Evolutionary conservation across 371 early-diverging fungal species (phyloP).

Genomic region (Mortierella sp.): DNA sequence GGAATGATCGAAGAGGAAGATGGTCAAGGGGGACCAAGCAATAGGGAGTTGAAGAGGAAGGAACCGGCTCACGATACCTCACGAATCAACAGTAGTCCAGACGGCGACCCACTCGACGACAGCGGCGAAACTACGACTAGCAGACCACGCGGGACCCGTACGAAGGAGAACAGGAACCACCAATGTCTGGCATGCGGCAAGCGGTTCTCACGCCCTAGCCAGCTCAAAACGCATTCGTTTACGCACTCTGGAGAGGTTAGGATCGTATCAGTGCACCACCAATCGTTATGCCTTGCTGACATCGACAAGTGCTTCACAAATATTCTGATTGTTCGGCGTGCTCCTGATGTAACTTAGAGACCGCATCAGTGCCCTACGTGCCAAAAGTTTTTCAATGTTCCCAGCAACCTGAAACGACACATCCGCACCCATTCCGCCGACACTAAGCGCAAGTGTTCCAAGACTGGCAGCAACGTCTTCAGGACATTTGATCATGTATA

Average conservation of each 20-base stretch:
- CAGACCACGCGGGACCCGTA: slow-evolving; percentile 4
- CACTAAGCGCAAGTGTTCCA: slow-evolving; percentile 24
- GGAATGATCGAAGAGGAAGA: neutral
- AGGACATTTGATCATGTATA: slow-evolving; percentile 27
- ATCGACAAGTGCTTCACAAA: too few relatives aligned
- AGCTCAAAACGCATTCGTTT: slow-evolving; percentile 33
- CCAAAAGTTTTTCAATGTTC: slow-evolving; percentile 33
- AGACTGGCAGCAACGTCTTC: slow-evolving; percentile 27
- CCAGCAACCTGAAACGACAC: slow-evolving; percentile 44
- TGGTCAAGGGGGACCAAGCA: neutral
- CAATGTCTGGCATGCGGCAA: slow-evolving; percentile 29
- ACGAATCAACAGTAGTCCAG: neutral
- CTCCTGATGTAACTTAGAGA: slow-evolving; percentile 10
- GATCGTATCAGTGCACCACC: neutral
- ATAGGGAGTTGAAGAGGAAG: neutral
- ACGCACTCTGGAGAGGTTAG: slow-evolving; percentile 42
- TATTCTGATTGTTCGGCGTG: too few relatives aligned
- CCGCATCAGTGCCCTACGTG: slow-evolving; percentile 35
- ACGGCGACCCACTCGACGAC: neutral
- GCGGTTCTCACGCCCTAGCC: slow-evolving; percentile 39
- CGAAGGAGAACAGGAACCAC: slow-evolving; percentile 34
- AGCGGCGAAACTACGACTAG: neutral
- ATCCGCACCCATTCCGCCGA: slow-evolving; percentile 27
- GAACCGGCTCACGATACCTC: neutral
- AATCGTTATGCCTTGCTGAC: too few relatives aligned